A percentile compares a stretch with the other conserved stretches of the same genome.
phyloP scores from a whole-genome alignment of 129 eudicot species.

The Tanacetum coccineum region DNA sequence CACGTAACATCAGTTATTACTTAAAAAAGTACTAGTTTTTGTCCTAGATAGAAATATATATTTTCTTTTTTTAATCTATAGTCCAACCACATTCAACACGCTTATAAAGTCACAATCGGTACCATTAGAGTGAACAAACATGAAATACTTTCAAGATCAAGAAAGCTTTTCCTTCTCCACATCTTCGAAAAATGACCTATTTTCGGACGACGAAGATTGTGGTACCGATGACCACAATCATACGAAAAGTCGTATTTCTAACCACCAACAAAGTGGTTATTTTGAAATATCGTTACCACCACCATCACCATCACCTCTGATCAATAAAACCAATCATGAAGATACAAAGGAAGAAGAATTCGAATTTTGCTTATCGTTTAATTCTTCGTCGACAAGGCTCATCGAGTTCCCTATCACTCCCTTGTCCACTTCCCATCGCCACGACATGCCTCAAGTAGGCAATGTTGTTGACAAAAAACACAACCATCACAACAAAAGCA shows the following conservation, averaged over 20 bases:
- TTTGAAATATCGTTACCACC: constrained; percentile 33
- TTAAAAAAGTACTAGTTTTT: too few species aligned
- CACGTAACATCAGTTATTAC: too few species aligned
- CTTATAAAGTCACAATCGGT: constrained; percentile 18
- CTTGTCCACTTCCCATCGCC: constrained; percentile 10
- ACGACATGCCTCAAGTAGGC: not conserved
- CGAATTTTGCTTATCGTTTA: constrained; percentile 30
- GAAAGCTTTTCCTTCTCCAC: constrained; percentile 32
- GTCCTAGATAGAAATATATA: not conserved
- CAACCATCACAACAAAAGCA: constrained; percentile 2
- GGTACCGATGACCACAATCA: constrained; percentile 10
- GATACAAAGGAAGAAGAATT: constrained; percentile 27
- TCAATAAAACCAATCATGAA: constrained; percentile 12
- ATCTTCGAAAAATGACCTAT: constrained; percentile 19
- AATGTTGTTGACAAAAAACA: constrained; percentile 4
- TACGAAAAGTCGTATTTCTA: not conserved
- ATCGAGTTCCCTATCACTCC: constrained; percentile 9
- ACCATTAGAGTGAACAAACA: constrained; percentile 12
- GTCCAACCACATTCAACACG: not conserved
- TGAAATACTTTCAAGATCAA: constrained; percentile 28
- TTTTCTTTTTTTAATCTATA: too few species aligned
- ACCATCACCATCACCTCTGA: constrained; percentile 1
- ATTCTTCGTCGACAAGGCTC: constrained; percentile 14
- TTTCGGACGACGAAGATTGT: constrained; percentile 23
- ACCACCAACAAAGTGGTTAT: constrained; percentile 13